Percentiles rank a stretch among this genome's conserved stretches.
Conservation (phyloP, 139 green algal genomes). For the Tetraselmis striata region DNA sequence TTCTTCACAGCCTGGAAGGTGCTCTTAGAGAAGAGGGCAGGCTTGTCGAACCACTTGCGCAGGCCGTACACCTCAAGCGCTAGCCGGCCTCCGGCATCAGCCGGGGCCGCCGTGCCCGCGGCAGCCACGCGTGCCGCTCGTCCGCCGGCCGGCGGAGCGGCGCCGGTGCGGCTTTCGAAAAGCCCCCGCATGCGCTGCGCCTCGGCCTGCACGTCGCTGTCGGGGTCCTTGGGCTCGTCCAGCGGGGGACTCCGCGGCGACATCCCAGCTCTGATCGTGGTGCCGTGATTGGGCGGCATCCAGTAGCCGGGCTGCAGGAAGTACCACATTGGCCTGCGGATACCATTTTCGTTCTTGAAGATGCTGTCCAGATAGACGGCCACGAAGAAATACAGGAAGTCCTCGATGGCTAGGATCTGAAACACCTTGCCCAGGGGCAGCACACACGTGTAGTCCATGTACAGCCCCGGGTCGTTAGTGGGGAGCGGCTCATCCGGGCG, state of each 20-base stretch:
- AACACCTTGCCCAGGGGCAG: slow-evolving; percentile 46
- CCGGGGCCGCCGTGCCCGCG: neutral
- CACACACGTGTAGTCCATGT: slow-evolving; percentile 63
- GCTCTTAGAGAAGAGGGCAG: neutral
- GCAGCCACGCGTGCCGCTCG: neutral
- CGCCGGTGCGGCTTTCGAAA: slow-evolving; percentile 4
- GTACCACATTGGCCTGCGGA: slow-evolving; percentile 45
- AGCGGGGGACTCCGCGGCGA: too few relatives aligned
- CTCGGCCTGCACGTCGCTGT: neutral
- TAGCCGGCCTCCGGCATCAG: slow-evolving; percentile 8
- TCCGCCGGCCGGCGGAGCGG: too few relatives aligned
- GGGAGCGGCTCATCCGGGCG: neutral
- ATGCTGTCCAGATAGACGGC: slow-evolving; percentile 90
- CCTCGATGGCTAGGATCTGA: slow-evolving; percentile 30
- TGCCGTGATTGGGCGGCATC: too few relatives aligned
- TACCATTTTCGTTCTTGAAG: slow-evolving; percentile 68
- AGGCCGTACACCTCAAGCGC: slow-evolving; percentile 78
- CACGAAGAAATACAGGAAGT: slow-evolving; percentile 57
- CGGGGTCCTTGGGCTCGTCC: too few relatives aligned
- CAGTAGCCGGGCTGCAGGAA: slow-evolving; percentile 61
- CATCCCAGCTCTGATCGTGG: too few relatives aligned
- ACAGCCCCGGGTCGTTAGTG: slow-evolving; percentile 17
- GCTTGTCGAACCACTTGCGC: slow-evolving; percentile 50
- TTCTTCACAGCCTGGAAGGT: slow-evolving; percentile 73
- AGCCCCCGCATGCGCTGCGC: slow-evolving; percentile 5